Conservation (phyloP, 768 basidiomycete species). For the Ephemerocybe angulata region DNA sequence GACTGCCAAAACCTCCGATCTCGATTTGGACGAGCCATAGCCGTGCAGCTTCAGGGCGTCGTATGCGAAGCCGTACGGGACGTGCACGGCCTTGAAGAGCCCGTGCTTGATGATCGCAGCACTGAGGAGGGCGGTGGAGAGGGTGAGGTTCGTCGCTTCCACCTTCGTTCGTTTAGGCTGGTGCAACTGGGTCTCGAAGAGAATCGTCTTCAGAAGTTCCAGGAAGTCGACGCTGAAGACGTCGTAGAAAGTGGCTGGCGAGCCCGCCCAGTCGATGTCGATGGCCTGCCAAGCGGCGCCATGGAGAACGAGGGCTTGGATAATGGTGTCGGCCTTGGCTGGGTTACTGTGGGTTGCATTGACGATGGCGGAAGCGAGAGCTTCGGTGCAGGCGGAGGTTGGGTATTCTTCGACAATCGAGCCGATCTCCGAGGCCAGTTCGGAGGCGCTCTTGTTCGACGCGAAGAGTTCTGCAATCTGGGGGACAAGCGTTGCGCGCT, state of each 20-base stretch:
- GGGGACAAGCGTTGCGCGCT: not conserved
- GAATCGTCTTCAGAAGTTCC: not conserved
- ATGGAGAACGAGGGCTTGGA: not conserved
- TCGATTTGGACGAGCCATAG: too few relatives aligned
- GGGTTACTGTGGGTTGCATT: not conserved
- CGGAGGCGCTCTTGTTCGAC: not conserved
- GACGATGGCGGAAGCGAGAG: not conserved
- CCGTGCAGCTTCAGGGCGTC: not conserved
- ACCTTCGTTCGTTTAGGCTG: not conserved
- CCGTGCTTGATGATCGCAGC: not conserved
- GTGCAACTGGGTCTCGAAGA: not conserved
- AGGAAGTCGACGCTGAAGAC: not conserved
- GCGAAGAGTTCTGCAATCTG: not conserved
- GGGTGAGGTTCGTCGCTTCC: not conserved
- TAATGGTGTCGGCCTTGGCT: not conserved
- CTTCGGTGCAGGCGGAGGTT: not conserved
- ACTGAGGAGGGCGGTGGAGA: too few relatives aligned
- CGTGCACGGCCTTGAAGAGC: not conserved
- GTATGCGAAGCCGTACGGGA: not conserved
- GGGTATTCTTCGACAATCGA: not conserved
- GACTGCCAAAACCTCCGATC: not conserved
- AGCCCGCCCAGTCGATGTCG: not conserved
- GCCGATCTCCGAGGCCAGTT: not conserved
- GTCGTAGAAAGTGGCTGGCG: not conserved
- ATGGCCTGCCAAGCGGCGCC: not conserved